Percentiles rank a stretch among this genome's conserved stretches.
These are phyloP conservation scores for Starmerella cellae DNA, from an alignment of 805 yeast genomes.

Conservation along the genomic window DNA sequence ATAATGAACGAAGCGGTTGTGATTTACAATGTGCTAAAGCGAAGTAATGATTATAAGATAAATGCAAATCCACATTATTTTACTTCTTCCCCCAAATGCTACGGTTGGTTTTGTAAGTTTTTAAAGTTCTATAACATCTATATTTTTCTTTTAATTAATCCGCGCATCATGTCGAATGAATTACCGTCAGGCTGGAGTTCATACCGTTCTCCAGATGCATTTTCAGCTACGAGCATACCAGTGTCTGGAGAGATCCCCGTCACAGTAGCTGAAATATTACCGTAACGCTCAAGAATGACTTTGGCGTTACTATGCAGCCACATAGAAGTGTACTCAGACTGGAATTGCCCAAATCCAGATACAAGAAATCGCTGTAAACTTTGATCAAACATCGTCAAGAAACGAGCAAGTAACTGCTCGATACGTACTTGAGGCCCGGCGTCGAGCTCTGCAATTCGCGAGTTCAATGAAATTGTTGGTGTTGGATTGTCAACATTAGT, in stretches of 20 bases:
- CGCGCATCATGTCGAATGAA: conserved; percentile 88
- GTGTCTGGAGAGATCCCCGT: conserved; percentile 73
- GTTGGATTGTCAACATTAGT: conserved; percentile 71
- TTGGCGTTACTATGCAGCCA: conserved; percentile 78
- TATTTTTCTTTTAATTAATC: conserved; percentile 42
- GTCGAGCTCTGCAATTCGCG: conserved; percentile 52
- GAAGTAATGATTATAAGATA: no score
- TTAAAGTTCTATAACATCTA: background rate
- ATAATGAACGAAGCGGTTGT: no score
- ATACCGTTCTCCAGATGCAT: conserved; percentile 41
- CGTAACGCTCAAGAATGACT: conserved; percentile 50
- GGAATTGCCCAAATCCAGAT: conserved; percentile 55
- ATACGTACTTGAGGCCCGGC: conserved; percentile 35
- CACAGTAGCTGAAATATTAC: conserved; percentile 45
- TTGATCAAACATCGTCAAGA: conserved; percentile 51
- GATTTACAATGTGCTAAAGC: no score
- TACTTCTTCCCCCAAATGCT: background rate
- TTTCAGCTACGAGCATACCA: conserved; percentile 67
- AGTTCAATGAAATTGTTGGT: conserved; percentile 81
- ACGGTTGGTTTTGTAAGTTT: background rate
- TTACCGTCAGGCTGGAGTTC: conserved; percentile 95
- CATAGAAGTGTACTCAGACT: conserved; percentile 56
- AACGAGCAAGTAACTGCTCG: conserved; percentile 50
- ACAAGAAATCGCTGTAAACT: conserved; percentile 40
- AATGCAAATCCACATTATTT: background rate